Evolutionary conservation across 2,329 filamentous ascomycete genomes (phyloP).

Genomic region (Ophiostoma sp.): DNA sequence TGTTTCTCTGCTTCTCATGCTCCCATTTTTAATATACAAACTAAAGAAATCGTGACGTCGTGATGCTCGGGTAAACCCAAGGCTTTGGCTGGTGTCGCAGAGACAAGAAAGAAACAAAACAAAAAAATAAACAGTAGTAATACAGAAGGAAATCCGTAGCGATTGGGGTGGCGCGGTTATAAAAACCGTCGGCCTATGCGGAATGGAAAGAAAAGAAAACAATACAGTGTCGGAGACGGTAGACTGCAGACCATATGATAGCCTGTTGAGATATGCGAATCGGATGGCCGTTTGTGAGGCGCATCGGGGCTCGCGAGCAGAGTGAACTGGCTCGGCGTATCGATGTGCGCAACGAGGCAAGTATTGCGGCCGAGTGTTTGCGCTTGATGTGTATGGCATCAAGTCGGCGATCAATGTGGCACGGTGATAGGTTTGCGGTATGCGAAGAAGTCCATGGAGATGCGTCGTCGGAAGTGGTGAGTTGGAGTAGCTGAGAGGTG

Average conservation of each 20-base stretch:
- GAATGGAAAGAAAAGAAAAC: not conserved
- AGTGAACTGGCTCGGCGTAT: not conserved
- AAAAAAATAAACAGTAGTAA: not conserved
- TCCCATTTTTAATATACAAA: not conserved
- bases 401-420: not conserved
- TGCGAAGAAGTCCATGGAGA: not conserved
- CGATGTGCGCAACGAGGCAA: no score
- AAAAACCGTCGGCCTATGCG: conserved; percentile 12
- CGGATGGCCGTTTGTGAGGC: not conserved
- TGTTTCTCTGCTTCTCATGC: not conserved
- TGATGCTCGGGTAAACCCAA: not conserved
- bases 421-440: not conserved
- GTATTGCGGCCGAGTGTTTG: not conserved
- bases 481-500: not conserved
- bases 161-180: conserved; percentile 6
- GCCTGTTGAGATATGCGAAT: not conserved
- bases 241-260: not conserved
- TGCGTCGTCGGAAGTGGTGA: not conserved
- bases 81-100: not conserved
- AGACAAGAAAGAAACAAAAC: not conserved
- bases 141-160: not conserved
- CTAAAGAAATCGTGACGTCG: not conserved
- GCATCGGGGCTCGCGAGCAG: not conserved
- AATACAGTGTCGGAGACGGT: not conserved
- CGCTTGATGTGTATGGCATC: no score